Evolutionary conservation across 208 protist genomes (phyloP), one percentile per base, ranked within the genome.

Genomic region (Angomonas ambiguus): DNA sequence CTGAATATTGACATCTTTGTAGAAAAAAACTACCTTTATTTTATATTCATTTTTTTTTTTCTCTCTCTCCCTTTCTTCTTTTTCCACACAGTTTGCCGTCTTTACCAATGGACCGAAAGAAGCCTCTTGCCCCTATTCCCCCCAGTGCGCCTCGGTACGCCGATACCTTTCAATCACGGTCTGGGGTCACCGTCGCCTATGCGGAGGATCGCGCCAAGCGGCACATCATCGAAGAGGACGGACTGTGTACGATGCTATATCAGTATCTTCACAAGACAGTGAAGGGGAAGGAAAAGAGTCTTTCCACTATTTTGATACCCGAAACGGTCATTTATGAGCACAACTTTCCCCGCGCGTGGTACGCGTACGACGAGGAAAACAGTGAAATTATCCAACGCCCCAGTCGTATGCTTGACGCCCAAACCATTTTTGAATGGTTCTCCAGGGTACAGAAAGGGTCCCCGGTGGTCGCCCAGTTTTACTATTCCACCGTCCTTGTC

Each of bases 301-400:
- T 93, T 31, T 76, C 79, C 11, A 67, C 76, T 18, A 67, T 93
- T 13, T 71, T 76, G 4, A 56, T 97, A 11, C 92, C 92, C 0
- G 87, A 97, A 30, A 96, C 92, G 13, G 87, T 97, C 30, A 88
- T 96, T 31, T 97, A 93, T 71, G 90, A 97, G 57, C 92, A 97
- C 83, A 97, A 97, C 79, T 97, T 97, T 65, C 92, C 92, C 1
- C 86, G 88, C 11, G 89, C 86, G 18, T 97, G 92, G 92, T 97
- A 94, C 77, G 79, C 79, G 16, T 95, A 94, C 68, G 90, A 95
- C 55, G 51, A 18, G n/a, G 88, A 94, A 66, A 84, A 80, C 48
- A 70, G 65, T 33, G 91, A 92, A 60, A 83, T 96, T 48, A 75
- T 83, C 45, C 93, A 94, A 76, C 81, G 85, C 11, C 83, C 88